Conservation (phyloP, 2,329 filamentous ascomycete genomes). For the Ceratocystiopsis sp. region DNA sequence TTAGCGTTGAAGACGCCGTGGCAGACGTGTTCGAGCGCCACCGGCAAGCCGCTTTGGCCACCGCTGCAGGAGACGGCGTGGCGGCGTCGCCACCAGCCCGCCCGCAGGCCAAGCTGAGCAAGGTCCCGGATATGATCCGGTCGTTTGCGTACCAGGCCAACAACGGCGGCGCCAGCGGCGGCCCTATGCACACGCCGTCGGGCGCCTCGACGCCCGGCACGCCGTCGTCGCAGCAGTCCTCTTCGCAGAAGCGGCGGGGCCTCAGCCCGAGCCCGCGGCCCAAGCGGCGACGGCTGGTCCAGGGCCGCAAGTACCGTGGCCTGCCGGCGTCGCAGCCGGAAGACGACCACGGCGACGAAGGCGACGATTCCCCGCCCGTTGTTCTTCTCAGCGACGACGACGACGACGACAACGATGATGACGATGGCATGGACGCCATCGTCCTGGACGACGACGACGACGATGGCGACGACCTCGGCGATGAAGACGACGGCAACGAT, state of each 20-base stretch:
- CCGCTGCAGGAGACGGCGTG: not conserved
- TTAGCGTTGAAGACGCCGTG: constrained; percentile 6
- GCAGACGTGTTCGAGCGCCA: constrained; percentile 5
- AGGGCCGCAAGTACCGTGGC: constrained; percentile 8
- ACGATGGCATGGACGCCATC: not conserved
- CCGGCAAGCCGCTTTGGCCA: not conserved
- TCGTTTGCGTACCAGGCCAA: constrained; percentile 7
- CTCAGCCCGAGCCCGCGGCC: constrained; percentile 8
- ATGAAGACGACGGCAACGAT: constrained; percentile 19
- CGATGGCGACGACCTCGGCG: constrained; percentile 11
- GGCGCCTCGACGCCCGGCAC: constrained; percentile 3
- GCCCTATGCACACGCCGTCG: too few species aligned
- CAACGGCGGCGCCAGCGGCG: not conserved
- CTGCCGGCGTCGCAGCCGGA: constrained; percentile 9
- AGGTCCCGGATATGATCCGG: constrained; percentile 7
- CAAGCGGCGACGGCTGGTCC: constrained; percentile 15
- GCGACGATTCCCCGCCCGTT: constrained; percentile 11
- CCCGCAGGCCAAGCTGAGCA: not conserved
- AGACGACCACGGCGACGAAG: constrained; percentile 6
- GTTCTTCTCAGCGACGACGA: constrained; percentile 19
- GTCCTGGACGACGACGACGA: constrained; percentile 8
- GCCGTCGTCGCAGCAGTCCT: constrained; percentile 6
- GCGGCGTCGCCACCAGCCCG: not conserved
- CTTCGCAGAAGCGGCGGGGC: constrained; percentile 3
- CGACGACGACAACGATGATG: constrained; percentile 22